Percentiles rank a stretch among this genome's conserved stretches.
Evolutionary conservation across 1,284 basidiomycete species (phyloP).

Genomic region (Ustilago nuda): DNA sequence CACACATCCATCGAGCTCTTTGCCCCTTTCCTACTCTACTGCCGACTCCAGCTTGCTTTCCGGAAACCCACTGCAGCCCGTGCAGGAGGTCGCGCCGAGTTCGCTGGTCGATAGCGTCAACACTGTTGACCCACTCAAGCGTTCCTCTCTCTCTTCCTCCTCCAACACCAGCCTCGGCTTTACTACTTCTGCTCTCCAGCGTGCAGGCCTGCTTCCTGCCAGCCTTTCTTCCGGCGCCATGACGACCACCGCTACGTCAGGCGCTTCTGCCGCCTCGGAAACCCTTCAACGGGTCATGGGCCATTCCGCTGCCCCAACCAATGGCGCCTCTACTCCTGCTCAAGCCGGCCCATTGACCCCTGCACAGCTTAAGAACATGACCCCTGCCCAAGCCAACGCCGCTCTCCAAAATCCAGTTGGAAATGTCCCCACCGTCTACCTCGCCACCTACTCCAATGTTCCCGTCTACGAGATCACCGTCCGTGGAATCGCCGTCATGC

Average conservation of each 20-base stretch:
- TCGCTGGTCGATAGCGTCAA: conserved; percentile 23
- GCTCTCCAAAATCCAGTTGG: conserved; percentile 47
- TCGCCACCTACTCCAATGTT: conserved; percentile 70
- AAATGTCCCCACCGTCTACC: conserved; percentile 63
- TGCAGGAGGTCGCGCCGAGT: conserved; percentile 44
- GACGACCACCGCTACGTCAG: conserved; percentile 20
- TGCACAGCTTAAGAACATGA: conserved; percentile 52
- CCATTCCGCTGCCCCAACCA: conserved; percentile 32
- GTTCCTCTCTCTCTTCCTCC: conserved; percentile 15
- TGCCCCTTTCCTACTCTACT: conserved; percentile 6
- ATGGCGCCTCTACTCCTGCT: conserved; percentile 23
- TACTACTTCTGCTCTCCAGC: conserved; percentile 43
- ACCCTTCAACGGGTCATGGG: conserved; percentile 46
- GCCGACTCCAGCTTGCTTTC: conserved; percentile 12
- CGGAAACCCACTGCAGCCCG: conserved; percentile 29
- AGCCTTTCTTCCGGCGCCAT: conserved; percentile 1
- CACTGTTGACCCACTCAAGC: conserved; percentile 20
- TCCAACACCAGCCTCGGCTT: conserved; percentile 19
- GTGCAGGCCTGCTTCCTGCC: conserved; percentile 37
- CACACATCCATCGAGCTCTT: conserved; percentile 19
- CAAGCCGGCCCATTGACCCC: conserved; percentile 43
- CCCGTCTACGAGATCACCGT: conserved; percentile 74
- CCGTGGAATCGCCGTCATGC: conserved; percentile 97
- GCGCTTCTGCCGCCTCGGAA: conserved; percentile 42
- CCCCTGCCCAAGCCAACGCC: conserved; percentile 51